Base-by-base conservation (phyloP, 352 stramenopile species). In the Pythium oligandrum region DNA sequence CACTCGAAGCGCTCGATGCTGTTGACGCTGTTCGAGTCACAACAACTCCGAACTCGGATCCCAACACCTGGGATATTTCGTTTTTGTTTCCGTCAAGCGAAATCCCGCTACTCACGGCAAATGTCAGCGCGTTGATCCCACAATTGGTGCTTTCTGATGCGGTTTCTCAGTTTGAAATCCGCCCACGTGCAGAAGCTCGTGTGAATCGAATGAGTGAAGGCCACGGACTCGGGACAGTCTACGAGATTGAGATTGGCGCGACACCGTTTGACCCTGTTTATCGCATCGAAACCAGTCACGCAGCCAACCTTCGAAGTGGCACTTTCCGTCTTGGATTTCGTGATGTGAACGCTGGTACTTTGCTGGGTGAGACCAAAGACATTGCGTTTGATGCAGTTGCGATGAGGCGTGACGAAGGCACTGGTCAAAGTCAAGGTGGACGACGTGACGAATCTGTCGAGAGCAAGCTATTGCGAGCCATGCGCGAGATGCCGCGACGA, bases 361-460 rank as follows among this genome's bases (percentile, higher is more conserved):
- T 40, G 5, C 1, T 72, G 39, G 34, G 70, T 2, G 59, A 17
- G 17, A 51, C 53, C 12, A 72, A 48, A 1, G 43, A 46, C 12
- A 75, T 82, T 31, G 46, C 61, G 17, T 59, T 60, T 17, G 61
- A 75, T 40, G 69, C 71, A 11, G 66, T 82, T 0, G 69, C 69
- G 7, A 67, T 61, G 58, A 42, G 3, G 26, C 9, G 6, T 3
- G 69, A 78, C 42, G 71, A 82, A 59, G 60, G 54, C 0, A 10
- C 60, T 2, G 7, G 63, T 2, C 40, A 57, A 38, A 63, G 62
- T 30, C 42, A 64, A 8, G 71, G 71, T 10, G 63, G 64, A 4
- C 59, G 71, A 4, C 3, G 31, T 4, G 66, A 60, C 2, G 60
- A 60, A 39, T 82, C 71, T 0, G 40, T 82, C 38, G 48, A 82